A percentile compares a stretch with the other conserved stretches of the same genome.
Conservation (phyloP, 2,329 filamentous ascomycete genomes). For the Pseudocercospora ulei region DNA sequence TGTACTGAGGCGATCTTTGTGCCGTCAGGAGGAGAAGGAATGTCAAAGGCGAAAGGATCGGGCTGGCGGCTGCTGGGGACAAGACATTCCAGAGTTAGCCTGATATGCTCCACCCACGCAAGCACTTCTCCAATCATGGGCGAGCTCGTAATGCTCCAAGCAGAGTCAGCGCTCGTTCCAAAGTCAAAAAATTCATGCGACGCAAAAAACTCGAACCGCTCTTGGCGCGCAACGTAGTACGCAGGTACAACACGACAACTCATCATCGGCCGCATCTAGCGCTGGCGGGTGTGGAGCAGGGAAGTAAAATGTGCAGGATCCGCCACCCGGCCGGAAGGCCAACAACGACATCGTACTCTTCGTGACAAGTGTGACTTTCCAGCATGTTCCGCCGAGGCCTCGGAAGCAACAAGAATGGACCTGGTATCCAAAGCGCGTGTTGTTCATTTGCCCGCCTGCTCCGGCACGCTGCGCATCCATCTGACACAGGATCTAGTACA, state of each 20-base stretch:
- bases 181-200: slow-evolving; percentile 15
- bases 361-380: slow-evolving; percentile 12
- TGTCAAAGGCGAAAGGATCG: slow-evolving; percentile 2
- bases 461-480: slow-evolving; percentile 19
- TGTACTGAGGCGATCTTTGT: too few species aligned
- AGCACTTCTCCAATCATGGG: slow-evolving; percentile 4
- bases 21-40: slow-evolving; percentile 1
- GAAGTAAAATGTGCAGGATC: slow-evolving; percentile 14
- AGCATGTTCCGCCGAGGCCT: slow-evolving; percentile 20
- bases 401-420: slow-evolving; percentile 17
- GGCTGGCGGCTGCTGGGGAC: slow-evolving; percentile 1
- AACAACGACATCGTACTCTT: slow-evolving; percentile 15
- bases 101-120: slow-evolving; percentile 2
- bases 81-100: slow-evolving; percentile 4
- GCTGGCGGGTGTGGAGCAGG: slow-evolving; percentile 2
- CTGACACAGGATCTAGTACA: slow-evolving; percentile 22
- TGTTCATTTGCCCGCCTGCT: slow-evolving; percentile 17
- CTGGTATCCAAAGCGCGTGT: slow-evolving; percentile 8
- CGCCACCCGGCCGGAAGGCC: slow-evolving; percentile 16
- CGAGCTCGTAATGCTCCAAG: slow-evolving; percentile 5
- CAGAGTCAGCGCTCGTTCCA: slow-evolving; percentile 10
- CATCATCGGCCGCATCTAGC: slow-evolving; percentile 2
- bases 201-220: slow-evolving; percentile 16
- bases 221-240: slow-evolving; percentile 10
- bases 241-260: slow-evolving; percentile 5